Percentiles rank a stretch among this genome's conserved stretches.
Evolutionary conservation across 148 eudicot species (phyloP).

Genomic region (Rhododendron vialii): DNA sequence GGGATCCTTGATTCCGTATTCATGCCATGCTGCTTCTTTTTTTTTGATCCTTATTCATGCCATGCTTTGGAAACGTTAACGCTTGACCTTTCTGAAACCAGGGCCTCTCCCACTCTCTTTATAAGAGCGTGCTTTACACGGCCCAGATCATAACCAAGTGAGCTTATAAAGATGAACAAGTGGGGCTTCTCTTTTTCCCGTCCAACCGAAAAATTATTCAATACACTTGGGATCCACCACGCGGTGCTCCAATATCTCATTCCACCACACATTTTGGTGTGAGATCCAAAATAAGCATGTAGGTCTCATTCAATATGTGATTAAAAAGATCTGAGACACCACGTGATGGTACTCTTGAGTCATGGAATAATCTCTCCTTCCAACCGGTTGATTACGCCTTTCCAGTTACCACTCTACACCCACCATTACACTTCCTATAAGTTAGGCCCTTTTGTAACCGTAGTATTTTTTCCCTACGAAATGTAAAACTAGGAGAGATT

Average conservation of each 20-base stretch:
- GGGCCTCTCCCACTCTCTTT: neutral
- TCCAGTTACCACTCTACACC: neutral
- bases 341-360: no score
- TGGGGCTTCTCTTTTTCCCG: neutral
- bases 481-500: conserved; percentile 2
- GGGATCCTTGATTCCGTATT: neutral
- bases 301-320: no score
- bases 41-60: neutral
- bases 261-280: no score
- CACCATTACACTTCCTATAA: conserved; percentile 6
- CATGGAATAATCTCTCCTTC: no score
- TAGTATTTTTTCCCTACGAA: neutral
- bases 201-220: no score
- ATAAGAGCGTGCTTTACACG: neutral
- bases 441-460: neutral
- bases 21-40: no score
- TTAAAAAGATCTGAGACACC: no score
- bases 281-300: no score
- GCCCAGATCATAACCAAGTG: neutral
- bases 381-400: neutral
- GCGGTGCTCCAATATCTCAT: no score
- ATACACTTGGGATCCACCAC: no score
- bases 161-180: neutral
- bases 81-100: neutral
- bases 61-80: neutral